phyloP scores from a whole-genome alignment of 495 filamentous ascomycete species.

The Annulohypoxylon maeteangense region DNA sequence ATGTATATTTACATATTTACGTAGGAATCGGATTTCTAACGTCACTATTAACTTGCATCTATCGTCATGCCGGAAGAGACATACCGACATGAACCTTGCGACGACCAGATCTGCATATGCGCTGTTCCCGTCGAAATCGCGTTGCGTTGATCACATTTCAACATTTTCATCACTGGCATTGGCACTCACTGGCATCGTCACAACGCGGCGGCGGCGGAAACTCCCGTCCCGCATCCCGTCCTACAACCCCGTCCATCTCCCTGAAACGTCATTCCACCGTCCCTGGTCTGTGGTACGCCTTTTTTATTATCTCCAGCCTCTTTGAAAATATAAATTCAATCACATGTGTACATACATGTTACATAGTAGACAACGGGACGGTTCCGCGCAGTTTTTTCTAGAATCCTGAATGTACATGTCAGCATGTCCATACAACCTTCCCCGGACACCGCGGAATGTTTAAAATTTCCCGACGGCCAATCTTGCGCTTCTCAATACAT shows the following conservation, averaged over 20 bases:
- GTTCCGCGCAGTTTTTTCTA: not conserved
- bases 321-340: not conserved
- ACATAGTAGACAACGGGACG: not conserved
- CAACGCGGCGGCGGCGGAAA: conserved; percentile 2
- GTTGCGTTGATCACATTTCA: conserved; percentile 8
- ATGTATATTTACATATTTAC: not conserved
- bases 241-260: no score
- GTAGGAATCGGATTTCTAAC: not conserved
- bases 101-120: conserved; percentile 10
- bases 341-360: not conserved
- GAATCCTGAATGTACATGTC: not conserved
- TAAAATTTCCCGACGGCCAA: not conserved
- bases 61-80: not conserved
- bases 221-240: conserved; percentile 7
- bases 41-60: not conserved
- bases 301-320: not conserved
- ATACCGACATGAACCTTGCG: not conserved
- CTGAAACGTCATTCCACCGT: not conserved
- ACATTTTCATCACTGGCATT: not conserved
- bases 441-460: not conserved
- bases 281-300: not conserved
- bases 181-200: not conserved
- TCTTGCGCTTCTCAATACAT: not conserved
- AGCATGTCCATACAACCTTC: not conserved
- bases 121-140: not conserved